These are phyloP conservation scores for Botryotinia globosa DNA, from an alignment of 2,329 filamentous ascomycete genomes.

Conservation along the genomic window DNA sequence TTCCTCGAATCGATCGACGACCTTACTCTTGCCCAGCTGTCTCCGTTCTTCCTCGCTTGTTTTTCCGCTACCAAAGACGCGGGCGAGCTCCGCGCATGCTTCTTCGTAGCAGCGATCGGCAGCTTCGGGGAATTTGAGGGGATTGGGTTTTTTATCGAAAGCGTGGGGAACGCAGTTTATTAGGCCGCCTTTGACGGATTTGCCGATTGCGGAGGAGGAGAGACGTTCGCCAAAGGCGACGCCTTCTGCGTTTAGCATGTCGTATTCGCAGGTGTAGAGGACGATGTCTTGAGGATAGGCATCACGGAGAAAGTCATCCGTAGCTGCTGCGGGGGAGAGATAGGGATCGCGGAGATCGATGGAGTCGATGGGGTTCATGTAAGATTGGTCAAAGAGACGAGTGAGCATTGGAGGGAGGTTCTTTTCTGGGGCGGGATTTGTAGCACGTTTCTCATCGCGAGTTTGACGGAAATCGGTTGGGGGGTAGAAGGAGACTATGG, in stretches of 20 bases:
- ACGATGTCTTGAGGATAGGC: constrained; percentile 53
- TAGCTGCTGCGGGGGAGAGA: constrained; percentile 57
- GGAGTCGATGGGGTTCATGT: constrained; percentile 49
- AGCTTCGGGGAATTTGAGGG: constrained; percentile 43
- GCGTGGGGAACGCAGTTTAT: constrained; percentile 59
- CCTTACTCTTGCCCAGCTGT: constrained; percentile 30
- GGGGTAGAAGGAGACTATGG: constrained; percentile 60
- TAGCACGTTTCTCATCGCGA: constrained; percentile 54
- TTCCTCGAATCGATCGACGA: constrained; percentile 35
- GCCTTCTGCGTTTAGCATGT: constrained; percentile 62
- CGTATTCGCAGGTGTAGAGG: constrained; percentile 61
- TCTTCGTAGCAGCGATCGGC: constrained; percentile 37
- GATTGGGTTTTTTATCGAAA: constrained; percentile 67
- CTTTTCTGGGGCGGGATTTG: constrained; percentile 53
- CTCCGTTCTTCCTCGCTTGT: constrained; percentile 30
- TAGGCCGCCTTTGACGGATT: constrained; percentile 57
- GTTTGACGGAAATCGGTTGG: constrained; percentile 59
- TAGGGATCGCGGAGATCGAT: constrained; percentile 50
- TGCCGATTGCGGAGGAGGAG: constrained; percentile 46
- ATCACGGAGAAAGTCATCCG: constrained; percentile 48
- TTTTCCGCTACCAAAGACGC: constrained; percentile 31
- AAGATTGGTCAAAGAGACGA: constrained; percentile 61
- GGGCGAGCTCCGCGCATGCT: constrained; percentile 35
- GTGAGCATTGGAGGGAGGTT: constrained; percentile 58
- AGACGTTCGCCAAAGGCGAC: constrained; percentile 60